Evolutionary conservation across 345 rosid species (phyloP), one percentile per base, ranked within the genome.

Genomic region (Raphanus sativus): DNA sequence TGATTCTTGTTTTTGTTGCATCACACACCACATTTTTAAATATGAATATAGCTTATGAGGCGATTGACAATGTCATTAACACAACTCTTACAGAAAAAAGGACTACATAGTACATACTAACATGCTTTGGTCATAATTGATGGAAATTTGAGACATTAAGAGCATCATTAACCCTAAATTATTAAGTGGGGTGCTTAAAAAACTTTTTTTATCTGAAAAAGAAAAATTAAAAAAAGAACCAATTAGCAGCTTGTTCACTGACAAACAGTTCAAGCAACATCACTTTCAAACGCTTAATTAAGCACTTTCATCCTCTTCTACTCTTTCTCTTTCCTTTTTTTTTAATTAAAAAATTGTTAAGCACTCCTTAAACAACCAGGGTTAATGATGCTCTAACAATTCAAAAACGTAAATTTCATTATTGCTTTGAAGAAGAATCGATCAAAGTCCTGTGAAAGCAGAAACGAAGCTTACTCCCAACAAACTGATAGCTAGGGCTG

Each of bases 391-490:
- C n/a, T n/a, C 13, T 6, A 24, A 26, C 29, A 45, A 2, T 13
- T 40, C 13, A 48, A 32, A 62, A 63, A 16, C n/a, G 48, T 16
- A 21, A 21, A 10, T 33, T 9, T 16, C 9, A 3, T 67, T 1
- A 26, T 8, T n/a, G 36, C 2, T 67, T 66, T 42, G 4, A 42
- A 66, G 15, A 30, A n/a, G 24, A 59, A 30, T 40, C 48, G 48
- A 50, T 38, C 45, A 73, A 52, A 63, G 5, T 45, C 29, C 29
- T 54, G 55, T 16, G 56, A 73, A 30, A 62, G 60, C 78, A 40
- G 33, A 74, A 34, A 63, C 48, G 32, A 73, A 68, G 70, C 60
- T 69, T 62, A 74, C 64, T 40, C 70, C 78, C 28, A 42, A 16
- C 10, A 69, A 9, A n/a, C 67, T 58, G 40, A 36, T 30, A 8